These are phyloP conservation scores for Fusarium paranaense DNA, from an alignment of 2,329 filamentous ascomycete genomes.

Conservation along the genomic window DNA sequence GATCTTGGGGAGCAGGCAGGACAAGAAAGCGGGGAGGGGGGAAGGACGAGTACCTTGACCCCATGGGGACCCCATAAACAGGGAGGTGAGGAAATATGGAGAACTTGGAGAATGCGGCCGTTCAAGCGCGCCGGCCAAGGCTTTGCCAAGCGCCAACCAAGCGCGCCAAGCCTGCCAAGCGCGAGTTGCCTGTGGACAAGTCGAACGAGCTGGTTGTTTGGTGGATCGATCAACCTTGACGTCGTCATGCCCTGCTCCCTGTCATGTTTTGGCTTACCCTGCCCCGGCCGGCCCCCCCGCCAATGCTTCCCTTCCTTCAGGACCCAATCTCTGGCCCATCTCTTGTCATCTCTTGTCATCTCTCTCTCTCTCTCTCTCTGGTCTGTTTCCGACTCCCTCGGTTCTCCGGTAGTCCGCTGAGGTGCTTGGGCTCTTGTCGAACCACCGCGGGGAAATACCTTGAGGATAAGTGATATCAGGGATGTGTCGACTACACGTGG, in stretches of 20 bases:
- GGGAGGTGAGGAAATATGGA: background rate
- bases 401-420: slow-evolving; percentile 1
- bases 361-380: background rate
- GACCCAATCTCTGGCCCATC: background rate
- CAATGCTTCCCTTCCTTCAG: background rate
- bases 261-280: background rate
- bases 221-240: slow-evolving; percentile 14
- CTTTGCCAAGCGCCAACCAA: slow-evolving; percentile 17
- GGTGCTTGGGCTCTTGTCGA: background rate
- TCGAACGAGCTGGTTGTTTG: slow-evolving; percentile 11
- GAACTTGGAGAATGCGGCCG: slow-evolving; percentile 27
- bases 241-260: slow-evolving; percentile 11
- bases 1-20: background rate
- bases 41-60: background rate
- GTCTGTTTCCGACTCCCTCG: background rate
- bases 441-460: background rate
- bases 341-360: slow-evolving; percentile 9
- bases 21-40: background rate
- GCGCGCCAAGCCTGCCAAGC: slow-evolving; percentile 20
- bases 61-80: slow-evolving; percentile 25
- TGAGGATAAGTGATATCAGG: background rate
- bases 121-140: slow-evolving; percentile 22
- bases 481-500: background rate
- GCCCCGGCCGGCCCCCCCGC: background rate
- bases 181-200: background rate